Evolutionary conservation across 305 asterid genomes (phyloP), one percentile per base, ranked within the genome.

Genomic region (Caryopteris hybrid): DNA sequence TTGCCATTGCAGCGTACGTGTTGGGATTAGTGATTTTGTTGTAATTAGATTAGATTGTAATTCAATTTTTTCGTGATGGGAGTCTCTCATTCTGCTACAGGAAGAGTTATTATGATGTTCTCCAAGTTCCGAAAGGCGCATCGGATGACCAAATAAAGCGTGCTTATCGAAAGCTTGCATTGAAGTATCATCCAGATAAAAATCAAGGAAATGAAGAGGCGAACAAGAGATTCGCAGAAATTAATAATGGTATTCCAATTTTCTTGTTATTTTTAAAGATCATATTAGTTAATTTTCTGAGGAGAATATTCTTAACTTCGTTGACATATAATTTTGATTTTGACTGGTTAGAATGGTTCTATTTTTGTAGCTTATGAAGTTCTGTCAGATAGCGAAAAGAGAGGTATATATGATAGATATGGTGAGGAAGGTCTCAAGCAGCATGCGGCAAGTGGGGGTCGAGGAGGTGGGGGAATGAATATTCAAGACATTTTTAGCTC

Each of bases 391-490:
- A 79, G 91, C 64, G 99, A 94, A 57, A 94, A 91, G 96, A 87
- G 96, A 80, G 77, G 78, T 20, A 91, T 94, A 47, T 94, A 91
- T 71, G 99, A 94, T 78, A 85, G 82, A 51, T 89, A 94, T 65
- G 99, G 99, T 0, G 97, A 91, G 65, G 99, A 94, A 62, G 99
- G 99, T 59, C 96, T 94, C 46, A 91, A 91, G 61, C 97, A 94
- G 84, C 97, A 94, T 72, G 93, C 93, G 13, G 96, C 97, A 27
- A 80, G 72, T 75, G 97, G 99, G 5, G 95, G 92, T 16, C 68
- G 96, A 66, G 85, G 97, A 55, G 97, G 96, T n/a, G 89, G 87
- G 4, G 99, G 99, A 43, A 86, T 88, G 96, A 94, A 94, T 72
- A 83, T 94, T 64, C 92, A 94, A 61, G 99, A 94, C 72, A 86